Evolutionary conservation across 805 yeast genomes (phyloP).

Genomic region (Torulaspora microellipsoides): DNA sequence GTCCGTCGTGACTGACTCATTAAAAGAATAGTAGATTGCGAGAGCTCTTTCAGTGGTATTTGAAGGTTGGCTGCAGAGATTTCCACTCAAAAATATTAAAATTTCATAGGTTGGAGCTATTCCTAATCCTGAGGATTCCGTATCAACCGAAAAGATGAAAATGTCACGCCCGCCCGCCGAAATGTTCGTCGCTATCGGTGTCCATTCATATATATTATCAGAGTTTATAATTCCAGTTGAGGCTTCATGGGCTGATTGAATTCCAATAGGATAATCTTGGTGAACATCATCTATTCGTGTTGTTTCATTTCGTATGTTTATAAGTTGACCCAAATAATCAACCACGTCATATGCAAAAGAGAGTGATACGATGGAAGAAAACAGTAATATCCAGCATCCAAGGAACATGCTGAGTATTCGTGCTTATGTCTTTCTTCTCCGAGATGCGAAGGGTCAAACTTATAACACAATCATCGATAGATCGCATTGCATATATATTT

Average conservation of each 20-base stretch:
- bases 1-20: conserved; percentile 20
- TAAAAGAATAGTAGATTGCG: conserved; percentile 27
- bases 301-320: conserved; percentile 1
- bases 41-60: conserved; percentile 17
- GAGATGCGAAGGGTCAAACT: too few relatives aligned
- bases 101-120: conserved; percentile 21
- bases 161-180: conserved; percentile 25
- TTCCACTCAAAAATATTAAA: conserved; percentile 35
- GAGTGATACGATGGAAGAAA: background rate
- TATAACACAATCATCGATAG: too few relatives aligned
- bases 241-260: background rate
- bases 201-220: conserved; percentile 33
- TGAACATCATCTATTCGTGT: background rate
- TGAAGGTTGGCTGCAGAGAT: conserved; percentile 30
- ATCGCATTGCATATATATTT: too few relatives aligned
- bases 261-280: background rate
- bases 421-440: too few relatives aligned
- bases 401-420: too few relatives aligned
- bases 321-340: background rate
- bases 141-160: conserved; percentile 23
- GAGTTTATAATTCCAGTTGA: conserved; percentile 18
- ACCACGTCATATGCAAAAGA: conserved; percentile 1
- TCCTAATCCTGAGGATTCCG: conserved; percentile 12
- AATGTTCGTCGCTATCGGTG: conserved; percentile 30
- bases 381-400: background rate